These are phyloP conservation scores for Protea cynaroides DNA, from an alignment of 164 flowering plant species.

Conservation along the genomic window DNA sequence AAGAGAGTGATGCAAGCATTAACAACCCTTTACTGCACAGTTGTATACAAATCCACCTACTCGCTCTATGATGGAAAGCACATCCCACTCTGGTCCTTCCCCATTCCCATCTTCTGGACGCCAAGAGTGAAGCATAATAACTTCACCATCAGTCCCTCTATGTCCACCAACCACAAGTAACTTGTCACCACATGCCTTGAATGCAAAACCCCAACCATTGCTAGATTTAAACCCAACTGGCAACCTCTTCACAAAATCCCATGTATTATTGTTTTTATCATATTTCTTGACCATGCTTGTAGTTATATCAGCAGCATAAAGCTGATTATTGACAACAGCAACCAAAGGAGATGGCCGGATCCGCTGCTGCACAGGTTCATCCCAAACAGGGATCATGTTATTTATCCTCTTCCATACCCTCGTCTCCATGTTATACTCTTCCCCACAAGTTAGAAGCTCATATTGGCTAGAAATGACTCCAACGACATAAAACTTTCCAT, in stretches of 20 bases:
- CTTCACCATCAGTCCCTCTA: slow-evolving; percentile 26
- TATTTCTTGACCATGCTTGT: slow-evolving; percentile 34
- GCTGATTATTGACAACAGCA: slow-evolving; percentile 39
- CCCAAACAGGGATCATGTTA: slow-evolving; percentile 25
- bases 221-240: slow-evolving; percentile 31
- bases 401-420: slow-evolving; percentile 31
- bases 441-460: slow-evolving; percentile 25
- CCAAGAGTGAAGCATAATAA: slow-evolving; percentile 37
- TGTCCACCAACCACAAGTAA: slow-evolving; percentile 34
- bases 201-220: slow-evolving; percentile 45
- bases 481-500: slow-evolving; percentile 35
- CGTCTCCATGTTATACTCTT: slow-evolving; percentile 29
- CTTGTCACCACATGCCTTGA: slow-evolving; percentile 37
- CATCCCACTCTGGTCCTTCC: slow-evolving; percentile 24
- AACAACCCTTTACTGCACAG: slow-evolving; percentile 41
- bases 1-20: slow-evolving; percentile 7
- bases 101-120: slow-evolving; percentile 19
- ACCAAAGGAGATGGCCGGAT: slow-evolving; percentile 41
- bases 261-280: slow-evolving; percentile 26
- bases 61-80: slow-evolving; percentile 23
- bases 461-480: slow-evolving; percentile 22
- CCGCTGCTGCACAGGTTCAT: slow-evolving; percentile 9
- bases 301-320: slow-evolving; percentile 33
- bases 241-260: slow-evolving; percentile 26
- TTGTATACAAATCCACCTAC: slow-evolving; percentile 33